Percentiles rank a stretch among this genome's conserved stretches.
Conservation (phyloP, 768 basidiomycete species). For the Suillus plorans region DNA sequence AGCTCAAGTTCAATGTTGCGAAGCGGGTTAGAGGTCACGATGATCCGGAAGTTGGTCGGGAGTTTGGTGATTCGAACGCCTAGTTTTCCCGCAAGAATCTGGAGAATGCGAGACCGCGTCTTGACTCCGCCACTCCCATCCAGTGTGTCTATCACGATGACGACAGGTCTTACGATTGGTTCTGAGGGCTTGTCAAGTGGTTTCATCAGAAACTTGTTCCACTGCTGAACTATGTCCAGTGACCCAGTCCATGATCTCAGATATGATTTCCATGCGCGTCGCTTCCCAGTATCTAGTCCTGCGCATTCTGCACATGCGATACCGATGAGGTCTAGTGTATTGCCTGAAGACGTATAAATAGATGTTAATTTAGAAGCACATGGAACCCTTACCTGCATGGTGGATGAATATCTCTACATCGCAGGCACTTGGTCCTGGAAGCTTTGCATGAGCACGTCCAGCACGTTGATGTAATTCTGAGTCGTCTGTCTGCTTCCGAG, state of each 20-base stretch:
- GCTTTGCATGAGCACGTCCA: slow-evolving; percentile 1
- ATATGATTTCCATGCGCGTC: slow-evolving; percentile 24
- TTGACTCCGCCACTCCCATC: slow-evolving; percentile 12
- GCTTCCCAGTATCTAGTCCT: background rate
- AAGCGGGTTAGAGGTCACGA: slow-evolving; percentile 5
- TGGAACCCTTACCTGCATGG: background rate
- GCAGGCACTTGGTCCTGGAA: background rate
- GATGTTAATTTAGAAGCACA: background rate
- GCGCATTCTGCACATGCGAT: background rate
- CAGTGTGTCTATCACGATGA: slow-evolving; percentile 25
- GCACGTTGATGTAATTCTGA: slow-evolving; percentile 22
- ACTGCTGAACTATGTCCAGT: slow-evolving; percentile 10
- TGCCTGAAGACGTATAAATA: background rate
- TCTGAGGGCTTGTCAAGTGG: slow-evolving; percentile 7
- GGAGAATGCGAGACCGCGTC: slow-evolving; percentile 15
- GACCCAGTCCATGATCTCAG: slow-evolving; percentile 26
- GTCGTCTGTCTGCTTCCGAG: background rate
- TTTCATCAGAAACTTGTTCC: slow-evolving; percentile 16
- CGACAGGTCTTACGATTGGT: slow-evolving; percentile 16
- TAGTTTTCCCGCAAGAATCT: background rate
- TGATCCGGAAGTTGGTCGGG: slow-evolving; percentile 7
- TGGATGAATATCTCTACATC: background rate
- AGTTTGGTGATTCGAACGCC: background rate
- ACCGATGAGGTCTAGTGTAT: background rate
- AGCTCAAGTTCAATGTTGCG: background rate